Evolutionary conservation across 305 asterid species (phyloP).

Genomic region (Fraxinus xanthoxyloides): DNA sequence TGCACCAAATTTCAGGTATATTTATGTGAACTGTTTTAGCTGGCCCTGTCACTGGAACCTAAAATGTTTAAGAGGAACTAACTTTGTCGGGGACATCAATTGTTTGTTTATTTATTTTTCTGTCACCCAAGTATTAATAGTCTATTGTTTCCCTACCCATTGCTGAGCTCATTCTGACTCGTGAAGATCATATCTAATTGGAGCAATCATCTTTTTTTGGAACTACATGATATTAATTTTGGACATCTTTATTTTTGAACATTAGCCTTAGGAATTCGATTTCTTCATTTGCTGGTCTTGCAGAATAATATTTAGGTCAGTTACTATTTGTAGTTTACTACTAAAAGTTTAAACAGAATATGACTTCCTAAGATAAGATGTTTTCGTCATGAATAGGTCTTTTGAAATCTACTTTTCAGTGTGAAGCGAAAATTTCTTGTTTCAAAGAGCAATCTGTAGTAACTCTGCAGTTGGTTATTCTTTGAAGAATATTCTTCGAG

Average conservation of each 20-base stretch:
- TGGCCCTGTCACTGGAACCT: not conserved
- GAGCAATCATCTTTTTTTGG: not conserved
- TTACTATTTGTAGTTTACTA: not conserved
- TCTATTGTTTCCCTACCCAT: not conserved
- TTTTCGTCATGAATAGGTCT: not conserved
- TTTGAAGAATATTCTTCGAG: not conserved
- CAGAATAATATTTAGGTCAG: not conserved
- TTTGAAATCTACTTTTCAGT: not conserved
- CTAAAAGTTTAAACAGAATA: not conserved
- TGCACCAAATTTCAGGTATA: constrained; percentile 84
- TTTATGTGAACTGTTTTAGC: not conserved
- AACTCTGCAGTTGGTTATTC: not conserved
- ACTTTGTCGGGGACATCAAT: not conserved
- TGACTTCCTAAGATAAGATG: not conserved
- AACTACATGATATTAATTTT: not conserved
- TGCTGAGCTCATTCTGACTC: not conserved
- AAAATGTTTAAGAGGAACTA: not conserved
- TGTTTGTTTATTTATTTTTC: not conserved
- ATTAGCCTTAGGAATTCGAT: not conserved
- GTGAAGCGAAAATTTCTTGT: not conserved
- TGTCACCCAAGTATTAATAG: not conserved
- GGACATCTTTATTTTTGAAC: not conserved
- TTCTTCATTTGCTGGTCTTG: not conserved
- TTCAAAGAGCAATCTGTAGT: not conserved
- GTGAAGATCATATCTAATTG: not conserved